Percentiles rank a stretch among this genome's conserved stretches.
Evolutionary conservation across 2,329 filamentous ascomycete genomes (phyloP).

Genomic region (Alternaria infectoria): DNA sequence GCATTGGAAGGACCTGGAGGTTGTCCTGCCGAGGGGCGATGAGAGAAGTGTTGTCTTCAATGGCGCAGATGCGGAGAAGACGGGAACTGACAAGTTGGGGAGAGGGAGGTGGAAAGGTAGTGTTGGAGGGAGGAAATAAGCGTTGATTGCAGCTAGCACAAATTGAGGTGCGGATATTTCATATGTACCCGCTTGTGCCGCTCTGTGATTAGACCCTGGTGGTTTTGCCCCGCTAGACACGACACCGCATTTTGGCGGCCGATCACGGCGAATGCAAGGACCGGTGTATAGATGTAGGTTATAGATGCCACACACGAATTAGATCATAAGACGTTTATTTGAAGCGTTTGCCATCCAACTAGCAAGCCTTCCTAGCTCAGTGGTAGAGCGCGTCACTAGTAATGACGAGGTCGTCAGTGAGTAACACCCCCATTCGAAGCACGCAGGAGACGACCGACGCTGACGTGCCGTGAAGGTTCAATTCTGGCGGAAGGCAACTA

Average conservation of each 20-base stretch:
- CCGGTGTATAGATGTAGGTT: not conserved
- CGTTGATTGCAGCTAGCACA: not conserved
- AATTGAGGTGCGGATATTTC: not conserved
- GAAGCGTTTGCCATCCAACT: not conserved
- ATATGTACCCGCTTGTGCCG: not conserved
- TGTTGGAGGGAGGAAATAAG: not conserved
- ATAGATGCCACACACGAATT: not conserved
- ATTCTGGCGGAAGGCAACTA: constrained; percentile 45
- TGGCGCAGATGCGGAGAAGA: not conserved
- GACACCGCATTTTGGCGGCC: not conserved
- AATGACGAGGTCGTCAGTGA: constrained; percentile 47
- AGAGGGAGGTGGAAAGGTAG: not conserved
- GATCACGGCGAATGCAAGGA: not conserved
- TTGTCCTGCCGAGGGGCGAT: constrained; percentile 61
- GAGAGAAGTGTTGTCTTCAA: constrained; percentile 43
- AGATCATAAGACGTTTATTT: not conserved
- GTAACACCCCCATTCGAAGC: not conserved
- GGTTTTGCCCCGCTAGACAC: not conserved
- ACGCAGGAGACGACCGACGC: not conserved
- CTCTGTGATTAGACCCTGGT: not conserved
- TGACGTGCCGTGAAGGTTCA: constrained; percentile 22
- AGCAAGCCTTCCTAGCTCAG: constrained; percentile 42
- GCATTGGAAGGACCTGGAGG: constrained; percentile 57
- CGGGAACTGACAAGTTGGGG: not conserved
- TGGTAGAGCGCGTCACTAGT: constrained; percentile 50